These are phyloP conservation scores for Alternaria atra DNA, from an alignment of 2,329 filamentous ascomycete species.

Conservation along the genomic window DNA sequence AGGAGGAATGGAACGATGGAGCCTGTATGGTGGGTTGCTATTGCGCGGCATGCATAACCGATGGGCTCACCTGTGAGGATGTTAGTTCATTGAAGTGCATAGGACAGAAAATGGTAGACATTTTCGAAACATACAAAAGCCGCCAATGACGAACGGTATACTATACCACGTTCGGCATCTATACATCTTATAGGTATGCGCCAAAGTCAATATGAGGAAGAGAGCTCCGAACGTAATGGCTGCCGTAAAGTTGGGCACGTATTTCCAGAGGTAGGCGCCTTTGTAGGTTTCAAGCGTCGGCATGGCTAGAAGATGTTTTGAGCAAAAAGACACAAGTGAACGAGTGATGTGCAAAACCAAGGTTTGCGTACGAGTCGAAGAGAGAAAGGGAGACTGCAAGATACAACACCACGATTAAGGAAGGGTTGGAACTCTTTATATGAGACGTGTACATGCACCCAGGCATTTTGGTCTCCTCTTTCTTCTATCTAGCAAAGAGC, in stretches of 20 bases:
- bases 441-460: neutral
- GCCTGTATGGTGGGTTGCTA: slow-evolving; percentile 39
- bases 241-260: slow-evolving; percentile 55
- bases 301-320: slow-evolving; percentile 2
- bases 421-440: neutral
- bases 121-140: slow-evolving; percentile 54
- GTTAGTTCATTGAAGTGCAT: neutral
- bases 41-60: slow-evolving; percentile 61
- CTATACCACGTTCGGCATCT: slow-evolving; percentile 58
- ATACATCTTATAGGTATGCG: slow-evolving; percentile 55
- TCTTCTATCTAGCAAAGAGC: neutral
- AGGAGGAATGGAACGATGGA: slow-evolving; percentile 50
- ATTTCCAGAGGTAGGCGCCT: slow-evolving; percentile 36
- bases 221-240: slow-evolving; percentile 59
- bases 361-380: neutral
- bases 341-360: neutral
- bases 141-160: slow-evolving; percentile 57
- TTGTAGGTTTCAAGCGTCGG: slow-evolving; percentile 19
- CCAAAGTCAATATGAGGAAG: slow-evolving; percentile 53
- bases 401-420: neutral
- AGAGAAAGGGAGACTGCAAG: neutral
- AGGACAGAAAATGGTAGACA: slow-evolving; percentile 19
- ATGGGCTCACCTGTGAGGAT: slow-evolving; percentile 59
- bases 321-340: neutral
- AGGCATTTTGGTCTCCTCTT: no score